These are phyloP conservation scores for Globisporangium uncinulatum DNA, from an alignment of 352 stramenopile species.

Conservation along the genomic window DNA sequence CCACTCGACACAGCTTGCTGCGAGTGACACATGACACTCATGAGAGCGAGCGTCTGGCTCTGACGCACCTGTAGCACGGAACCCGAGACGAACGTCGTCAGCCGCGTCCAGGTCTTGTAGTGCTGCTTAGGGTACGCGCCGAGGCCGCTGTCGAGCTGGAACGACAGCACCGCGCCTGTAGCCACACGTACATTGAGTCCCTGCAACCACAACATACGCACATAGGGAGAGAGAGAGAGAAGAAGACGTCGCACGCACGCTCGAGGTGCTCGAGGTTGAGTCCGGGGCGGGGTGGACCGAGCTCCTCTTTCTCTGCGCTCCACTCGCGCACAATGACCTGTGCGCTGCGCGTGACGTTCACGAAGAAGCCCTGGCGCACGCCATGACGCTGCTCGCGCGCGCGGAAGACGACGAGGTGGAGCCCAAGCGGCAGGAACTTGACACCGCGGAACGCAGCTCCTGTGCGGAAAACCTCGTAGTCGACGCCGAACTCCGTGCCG, in stretches of 20 bases:
- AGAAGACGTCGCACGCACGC: conserved; percentile 25
- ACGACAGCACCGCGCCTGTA: conserved; percentile 55
- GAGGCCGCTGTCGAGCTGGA: conserved; percentile 76
- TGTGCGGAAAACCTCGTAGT: conserved; percentile 85
- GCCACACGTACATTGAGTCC: not conserved
- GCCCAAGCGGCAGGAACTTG: conserved; percentile 76
- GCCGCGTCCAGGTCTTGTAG: conserved; percentile 55
- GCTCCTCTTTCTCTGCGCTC: conserved; percentile 72
- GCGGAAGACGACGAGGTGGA: conserved; percentile 82
- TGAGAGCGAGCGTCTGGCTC: not conserved
- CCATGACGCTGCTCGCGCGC: conserved; percentile 72
- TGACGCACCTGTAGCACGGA: conserved; percentile 48
- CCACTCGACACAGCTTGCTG: too few species aligned
- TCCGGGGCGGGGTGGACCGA: conserved; percentile 40
- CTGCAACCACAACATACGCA: not conserved
- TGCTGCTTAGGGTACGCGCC: conserved; percentile 79
- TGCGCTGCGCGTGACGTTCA: conserved; percentile 46
- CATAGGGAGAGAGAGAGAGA: not conserved
- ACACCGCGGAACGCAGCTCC: conserved; percentile 75
- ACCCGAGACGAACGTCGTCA: conserved; percentile 64
- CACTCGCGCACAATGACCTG: conserved; percentile 77
- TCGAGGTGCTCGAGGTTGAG: conserved; percentile 70
- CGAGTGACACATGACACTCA: not conserved
- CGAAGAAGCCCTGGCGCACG: conserved; percentile 80
- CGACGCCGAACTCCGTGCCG: conserved; percentile 76